phyloP scores from a whole-genome alignment of 176 grass and related monocot species.

The bread wheat (Triticum aestivum) region IWGSC_CS_RefSeq_v2.1 NC_057803.1:361183210-361183709 shows the following conservation, averaged over 20 bases:
- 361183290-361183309: constrained; percentile 17
- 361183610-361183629: too few relatives aligned
- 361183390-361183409: constrained; percentile 90
- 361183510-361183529: background rate
- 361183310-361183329: background rate
- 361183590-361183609: too few relatives aligned
- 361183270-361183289: constrained; percentile 23
- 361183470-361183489: constrained; percentile 20
- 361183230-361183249: background rate
- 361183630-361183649: too few relatives aligned
- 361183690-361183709: too few relatives aligned
- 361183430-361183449: constrained; percentile 88
- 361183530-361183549: background rate
- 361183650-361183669: too few relatives aligned
- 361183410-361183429: constrained; percentile 88
- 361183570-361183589: too few relatives aligned
- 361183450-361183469: constrained; percentile 5
- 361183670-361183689: too few relatives aligned
- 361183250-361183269: constrained; percentile 17
- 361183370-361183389: constrained; percentile 89
- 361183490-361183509: constrained; percentile 6
- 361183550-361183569: too few relatives aligned
- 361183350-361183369: constrained; percentile 81
- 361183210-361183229: background rate
- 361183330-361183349: constrained; percentile 94